A percentile compares a stretch with the other conserved stretches of the same genome.
phyloP scores from a whole-genome alignment of 1,139 yeast genomes.

The Hansenula sp. region DNA sequence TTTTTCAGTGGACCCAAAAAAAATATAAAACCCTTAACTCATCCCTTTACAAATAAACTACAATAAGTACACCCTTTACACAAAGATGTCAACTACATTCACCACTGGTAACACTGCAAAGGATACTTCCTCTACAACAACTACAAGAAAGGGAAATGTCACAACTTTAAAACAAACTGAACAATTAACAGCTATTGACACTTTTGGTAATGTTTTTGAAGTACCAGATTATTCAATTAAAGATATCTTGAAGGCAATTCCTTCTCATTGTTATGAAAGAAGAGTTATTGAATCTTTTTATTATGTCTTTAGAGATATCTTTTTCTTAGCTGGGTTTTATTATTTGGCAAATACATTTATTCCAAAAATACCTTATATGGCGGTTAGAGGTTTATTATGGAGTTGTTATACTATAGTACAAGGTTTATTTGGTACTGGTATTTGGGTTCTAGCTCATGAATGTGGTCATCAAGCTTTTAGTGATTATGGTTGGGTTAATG shows the following conservation, averaged over 20 bases:
- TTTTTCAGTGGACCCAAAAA: too few species aligned
- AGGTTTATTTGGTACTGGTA: constrained; percentile 72
- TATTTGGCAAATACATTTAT: constrained; percentile 51
- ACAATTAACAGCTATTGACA: constrained; percentile 44
- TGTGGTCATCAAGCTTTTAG: constrained; percentile 88
- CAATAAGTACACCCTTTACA: not conserved
- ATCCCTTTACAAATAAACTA: too few species aligned
- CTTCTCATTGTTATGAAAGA: constrained; percentile 72
- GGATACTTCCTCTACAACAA: constrained; percentile 5
- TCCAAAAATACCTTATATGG: constrained; percentile 42
- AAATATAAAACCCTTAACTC: too few species aligned
- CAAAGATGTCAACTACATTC: constrained; percentile 8
- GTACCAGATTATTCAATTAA: constrained; percentile 75
- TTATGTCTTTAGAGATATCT: constrained; percentile 63
- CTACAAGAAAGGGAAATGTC: constrained; percentile 18
- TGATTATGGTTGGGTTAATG: constrained; percentile 65
- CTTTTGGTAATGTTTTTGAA: constrained; percentile 59
- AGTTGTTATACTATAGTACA: constrained; percentile 46
- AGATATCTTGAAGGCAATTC: constrained; percentile 69
- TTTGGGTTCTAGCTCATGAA: constrained; percentile 88
- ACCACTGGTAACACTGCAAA: constrained; percentile 4
- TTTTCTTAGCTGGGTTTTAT: constrained; percentile 45
- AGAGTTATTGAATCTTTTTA: constrained; percentile 50
- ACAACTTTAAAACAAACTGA: constrained; percentile 17
- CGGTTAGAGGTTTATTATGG: constrained; percentile 56